Percentiles rank a stretch among this genome's conserved stretches.
Conservation (phyloP, 768 basidiomycete species). For the Agaricus blazei region DNA sequence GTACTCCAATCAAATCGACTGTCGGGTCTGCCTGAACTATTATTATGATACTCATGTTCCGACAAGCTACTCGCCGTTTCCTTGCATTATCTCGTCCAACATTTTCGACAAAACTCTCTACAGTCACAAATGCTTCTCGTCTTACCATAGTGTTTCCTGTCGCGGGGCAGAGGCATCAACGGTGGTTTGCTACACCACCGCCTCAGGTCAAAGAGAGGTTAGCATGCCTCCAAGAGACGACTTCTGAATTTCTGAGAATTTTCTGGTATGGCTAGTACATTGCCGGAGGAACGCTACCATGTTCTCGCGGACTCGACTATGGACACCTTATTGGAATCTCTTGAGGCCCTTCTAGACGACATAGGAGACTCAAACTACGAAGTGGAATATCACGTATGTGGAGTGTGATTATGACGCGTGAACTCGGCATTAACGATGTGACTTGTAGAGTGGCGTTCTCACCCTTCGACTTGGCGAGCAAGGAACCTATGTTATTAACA, state of each 20-base stretch:
- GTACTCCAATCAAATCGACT: background rate
- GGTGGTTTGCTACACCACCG: constrained; percentile 45
- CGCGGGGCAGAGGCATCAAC: constrained; percentile 15
- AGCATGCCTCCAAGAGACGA: background rate
- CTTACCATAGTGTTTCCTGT: background rate
- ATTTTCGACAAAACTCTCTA: background rate
- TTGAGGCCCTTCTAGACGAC: constrained; percentile 70
- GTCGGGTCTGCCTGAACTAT: background rate
- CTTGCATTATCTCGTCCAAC: constrained; percentile 2
- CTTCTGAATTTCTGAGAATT: background rate
- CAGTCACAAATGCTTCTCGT: background rate
- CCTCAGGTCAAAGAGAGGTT: constrained; percentile 57
- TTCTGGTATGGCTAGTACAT: constrained; percentile 19
- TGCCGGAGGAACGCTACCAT: constrained; percentile 69
- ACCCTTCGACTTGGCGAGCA: constrained; percentile 71
- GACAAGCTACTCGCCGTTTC: constrained; percentile 20
- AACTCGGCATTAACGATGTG: constrained; percentile 3
- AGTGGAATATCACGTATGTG: constrained; percentile 82
- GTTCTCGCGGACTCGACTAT: constrained; percentile 69
- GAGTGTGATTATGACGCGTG: background rate
- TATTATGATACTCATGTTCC: constrained; percentile 22
- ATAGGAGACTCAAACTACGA: constrained; percentile 56
- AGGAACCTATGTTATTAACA: constrained; percentile 94
- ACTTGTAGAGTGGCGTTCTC: constrained; percentile 77
- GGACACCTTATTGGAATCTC: constrained; percentile 65